Conservation (phyloP, 805 yeast genomes). For the Sugiyamaella valdiviana region DNA sequence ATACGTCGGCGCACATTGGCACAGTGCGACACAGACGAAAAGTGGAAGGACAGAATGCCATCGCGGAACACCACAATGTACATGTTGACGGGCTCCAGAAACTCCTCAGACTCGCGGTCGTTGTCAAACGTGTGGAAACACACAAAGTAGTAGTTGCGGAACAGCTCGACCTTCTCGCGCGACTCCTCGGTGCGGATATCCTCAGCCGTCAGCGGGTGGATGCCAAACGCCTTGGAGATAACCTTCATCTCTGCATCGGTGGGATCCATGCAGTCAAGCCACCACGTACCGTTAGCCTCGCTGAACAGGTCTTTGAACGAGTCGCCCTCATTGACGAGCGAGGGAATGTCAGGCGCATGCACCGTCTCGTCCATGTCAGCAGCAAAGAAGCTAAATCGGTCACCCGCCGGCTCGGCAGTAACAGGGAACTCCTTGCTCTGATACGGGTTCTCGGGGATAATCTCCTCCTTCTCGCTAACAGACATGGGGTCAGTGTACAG, state of each 20-base stretch:
- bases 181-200: conserved; percentile 95
- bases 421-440: not conserved
- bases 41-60: conserved; percentile 56
- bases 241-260: conserved; percentile 93
- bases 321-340: conserved; percentile 54
- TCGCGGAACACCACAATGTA: conserved; percentile 57
- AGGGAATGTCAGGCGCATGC: conserved; percentile 82
- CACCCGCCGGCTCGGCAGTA: conserved; percentile 42
- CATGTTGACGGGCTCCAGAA: conserved; percentile 55
- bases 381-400: conserved; percentile 76
- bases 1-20: conserved; percentile 59
- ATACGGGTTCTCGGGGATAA: conserved; percentile 1
- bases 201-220: conserved; percentile 96
- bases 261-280: conserved; percentile 92
- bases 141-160: conserved; percentile 84
- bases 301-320: conserved; percentile 64
- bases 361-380: conserved; percentile 80
- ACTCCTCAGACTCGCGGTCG: conserved; percentile 75
- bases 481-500: not conserved
- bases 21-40: conserved; percentile 51
- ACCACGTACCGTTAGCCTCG: conserved; percentile 78
- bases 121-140: conserved; percentile 95
- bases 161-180: conserved; percentile 93
- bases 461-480: too few relatives aligned
- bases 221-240: conserved; percentile 87